These are phyloP conservation scores for Phallus indusiatus DNA, from an alignment of 768 basidiomycete species.

Conservation along the genomic window DNA sequence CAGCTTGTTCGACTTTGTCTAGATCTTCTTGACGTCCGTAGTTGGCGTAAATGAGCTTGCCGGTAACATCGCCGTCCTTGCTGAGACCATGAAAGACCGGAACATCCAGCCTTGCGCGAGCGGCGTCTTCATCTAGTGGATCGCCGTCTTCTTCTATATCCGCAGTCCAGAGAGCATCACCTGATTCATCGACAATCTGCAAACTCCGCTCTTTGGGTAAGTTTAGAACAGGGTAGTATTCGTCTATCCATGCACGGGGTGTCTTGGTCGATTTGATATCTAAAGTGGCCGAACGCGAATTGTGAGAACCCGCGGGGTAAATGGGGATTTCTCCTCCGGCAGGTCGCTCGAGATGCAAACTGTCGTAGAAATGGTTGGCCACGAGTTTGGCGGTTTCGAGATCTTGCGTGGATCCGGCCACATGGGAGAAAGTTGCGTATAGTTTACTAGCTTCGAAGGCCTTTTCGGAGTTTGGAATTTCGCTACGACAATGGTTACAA, in stretches of 20 bases:
- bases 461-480: slow-evolving; percentile 46
- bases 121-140: slow-evolving; percentile 62
- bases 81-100: slow-evolving; percentile 86
- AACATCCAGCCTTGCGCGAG: slow-evolving; percentile 53
- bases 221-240: slow-evolving; percentile 85
- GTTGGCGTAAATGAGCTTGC: slow-evolving; percentile 67
- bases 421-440: slow-evolving; percentile 62
- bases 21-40: slow-evolving; percentile 73
- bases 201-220: slow-evolving; percentile 61
- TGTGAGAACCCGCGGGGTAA: slow-evolving; percentile 58
- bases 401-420: slow-evolving; percentile 58
- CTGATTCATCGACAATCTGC: slow-evolving; percentile 51
- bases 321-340: slow-evolving; percentile 36
- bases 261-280: slow-evolving; percentile 31
- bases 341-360: slow-evolving; percentile 42
- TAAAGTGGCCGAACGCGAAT: slow-evolving; percentile 61
- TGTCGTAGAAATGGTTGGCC: slow-evolving; percentile 55
- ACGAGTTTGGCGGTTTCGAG: slow-evolving; percentile 54
- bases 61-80: slow-evolving; percentile 62
- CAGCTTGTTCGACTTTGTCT: slow-evolving; percentile 45
- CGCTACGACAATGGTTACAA: slow-evolving; percentile 23
- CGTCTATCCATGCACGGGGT: slow-evolving; percentile 74
- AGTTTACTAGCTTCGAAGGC: slow-evolving; percentile 47
- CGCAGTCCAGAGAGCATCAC: slow-evolving; percentile 52
- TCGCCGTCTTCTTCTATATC: slow-evolving; percentile 69